Percentiles rank a stretch among this genome's conserved stretches.
phyloP scores from a whole-genome alignment of 768 basidiomycete species.

The Collybia mongolica region DNA sequence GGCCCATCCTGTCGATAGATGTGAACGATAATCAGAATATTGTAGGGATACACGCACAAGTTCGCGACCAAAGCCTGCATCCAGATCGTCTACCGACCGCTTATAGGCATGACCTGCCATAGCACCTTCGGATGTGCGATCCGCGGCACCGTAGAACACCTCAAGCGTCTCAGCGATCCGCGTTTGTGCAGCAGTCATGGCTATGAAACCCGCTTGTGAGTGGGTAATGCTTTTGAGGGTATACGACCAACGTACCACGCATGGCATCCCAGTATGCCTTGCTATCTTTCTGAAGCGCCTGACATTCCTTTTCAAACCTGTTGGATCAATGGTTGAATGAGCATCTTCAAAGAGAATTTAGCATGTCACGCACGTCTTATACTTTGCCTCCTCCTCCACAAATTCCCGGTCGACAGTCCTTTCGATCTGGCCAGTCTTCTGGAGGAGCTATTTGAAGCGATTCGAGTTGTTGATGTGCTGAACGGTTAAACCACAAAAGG shows the following conservation, averaged over 20 bases:
- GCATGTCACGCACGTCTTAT: conserved; percentile 65
- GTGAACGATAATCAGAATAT: background rate
- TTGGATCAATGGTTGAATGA: conserved; percentile 5
- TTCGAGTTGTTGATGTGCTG: too few relatives aligned
- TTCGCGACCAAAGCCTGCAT: conserved; percentile 79
- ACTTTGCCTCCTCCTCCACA: conserved; percentile 88
- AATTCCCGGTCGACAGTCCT: conserved; percentile 94
- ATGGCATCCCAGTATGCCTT: conserved; percentile 95
- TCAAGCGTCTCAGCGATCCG: conserved; percentile 93
- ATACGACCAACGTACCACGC: conserved; percentile 57
- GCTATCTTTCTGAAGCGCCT: conserved; percentile 89
- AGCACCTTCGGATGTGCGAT: conserved; percentile 84
- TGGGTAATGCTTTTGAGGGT: background rate
- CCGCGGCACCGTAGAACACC: conserved; percentile 85
- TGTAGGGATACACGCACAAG: conserved; percentile 50
- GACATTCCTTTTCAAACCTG: conserved; percentile 97
- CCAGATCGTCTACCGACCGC: conserved; percentile 91
- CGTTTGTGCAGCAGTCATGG: conserved; percentile 92
- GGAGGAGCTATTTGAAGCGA: conserved; percentile 62
- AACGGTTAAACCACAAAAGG: too few relatives aligned
- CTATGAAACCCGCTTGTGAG: conserved; percentile 36
- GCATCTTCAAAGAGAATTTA: background rate
- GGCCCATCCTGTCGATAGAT: conserved; percentile 73
- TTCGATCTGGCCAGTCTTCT: conserved; percentile 98
- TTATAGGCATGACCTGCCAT: conserved; percentile 98